Evolutionary conservation across 768 basidiomycete genomes (phyloP).

Genomic region (Leccinum fibrillosum): DNA sequence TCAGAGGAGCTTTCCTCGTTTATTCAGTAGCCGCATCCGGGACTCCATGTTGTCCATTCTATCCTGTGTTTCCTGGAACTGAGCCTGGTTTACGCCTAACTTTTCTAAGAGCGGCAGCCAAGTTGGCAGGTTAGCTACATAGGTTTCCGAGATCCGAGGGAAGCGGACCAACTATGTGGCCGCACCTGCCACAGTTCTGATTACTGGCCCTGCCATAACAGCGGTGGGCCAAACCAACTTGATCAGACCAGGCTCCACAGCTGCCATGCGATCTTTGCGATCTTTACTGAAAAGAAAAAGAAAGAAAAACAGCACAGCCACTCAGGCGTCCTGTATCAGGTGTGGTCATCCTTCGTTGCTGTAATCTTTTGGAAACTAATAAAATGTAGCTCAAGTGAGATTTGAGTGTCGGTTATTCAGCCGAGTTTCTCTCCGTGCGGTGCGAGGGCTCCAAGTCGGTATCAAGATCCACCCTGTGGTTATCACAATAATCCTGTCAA

Average conservation of each 20-base stretch:
- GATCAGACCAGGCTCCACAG: neutral
- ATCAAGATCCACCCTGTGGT: conserved; percentile 21
- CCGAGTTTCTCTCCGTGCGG: neutral
- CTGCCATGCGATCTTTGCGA: neutral
- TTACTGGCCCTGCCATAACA: neutral
- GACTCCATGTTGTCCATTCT: neutral
- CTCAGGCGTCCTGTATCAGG: neutral
- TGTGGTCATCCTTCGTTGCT: neutral
- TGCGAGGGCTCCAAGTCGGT: neutral
- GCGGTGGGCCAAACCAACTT: neutral
- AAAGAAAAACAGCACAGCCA: neutral
- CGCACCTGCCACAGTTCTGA: neutral
- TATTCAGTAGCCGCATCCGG: conserved; percentile 14
- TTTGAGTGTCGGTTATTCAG: neutral
- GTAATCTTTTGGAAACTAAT: neutral
- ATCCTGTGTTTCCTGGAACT: conserved; percentile 6
- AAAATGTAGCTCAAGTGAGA: neutral
- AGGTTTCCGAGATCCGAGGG: neutral
- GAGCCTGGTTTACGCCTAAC: neutral
- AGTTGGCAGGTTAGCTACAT: neutral
- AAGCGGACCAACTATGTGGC: neutral
- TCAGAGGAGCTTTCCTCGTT: conserved; percentile 19
- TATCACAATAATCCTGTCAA: neutral
- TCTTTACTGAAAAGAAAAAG: too few species aligned
- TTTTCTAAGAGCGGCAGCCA: neutral